Evolutionary conservation across 2,329 filamentous ascomycete species (phyloP), one percentile per base, ranked within the genome.

Genomic region (Diaporthe sp.): DNA sequence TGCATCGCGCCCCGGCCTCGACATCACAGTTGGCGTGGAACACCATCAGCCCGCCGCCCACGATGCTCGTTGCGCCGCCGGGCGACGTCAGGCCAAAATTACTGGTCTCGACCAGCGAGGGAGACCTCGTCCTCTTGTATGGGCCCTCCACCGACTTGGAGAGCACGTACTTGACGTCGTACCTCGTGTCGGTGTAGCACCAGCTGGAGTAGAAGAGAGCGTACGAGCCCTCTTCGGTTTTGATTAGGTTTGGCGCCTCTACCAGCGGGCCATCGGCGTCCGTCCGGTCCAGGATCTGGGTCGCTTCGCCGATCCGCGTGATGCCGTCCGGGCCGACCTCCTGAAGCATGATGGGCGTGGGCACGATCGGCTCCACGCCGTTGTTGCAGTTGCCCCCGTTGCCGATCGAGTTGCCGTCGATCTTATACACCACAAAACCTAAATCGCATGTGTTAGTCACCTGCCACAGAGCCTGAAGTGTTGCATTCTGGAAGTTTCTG

Each of bases 341-440:
- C 77, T 92, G 90, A 30, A 92, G 83, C 82, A 91, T 86, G 75
- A 92, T 86, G 0, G 90, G 89, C 51, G 90, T 92, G 19, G 83
- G 73, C 15, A 80, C 78, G 15, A 83, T 77, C 13, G 85, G 85
- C 32, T 81, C 79, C 22, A 84, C 81, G n/a, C 79, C 83, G 75
- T 88, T 89, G 56, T 81, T 80, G 75, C 86, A 88, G 75, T 86
- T 85, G 69, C 84, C 83, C n/a, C 83, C 83, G 55, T 81, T 72
- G 5, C 83, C 83, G 47, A 88, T 81, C 73, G 84, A 85, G 81
- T 93, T 93, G 50, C 91, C 91, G 80, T 94, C 92, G 35, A 93
- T 84, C 81, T 93, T 94, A 84, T 92, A 94, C 13, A 89, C 82
- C 7, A 93, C 85, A 79, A 92, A 93, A 8, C n/a, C n/a, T n/a